These are phyloP conservation scores for Theileria equi DNA, from an alignment of 169 alveolate genomes.

Conservation along the genomic window DNA sequence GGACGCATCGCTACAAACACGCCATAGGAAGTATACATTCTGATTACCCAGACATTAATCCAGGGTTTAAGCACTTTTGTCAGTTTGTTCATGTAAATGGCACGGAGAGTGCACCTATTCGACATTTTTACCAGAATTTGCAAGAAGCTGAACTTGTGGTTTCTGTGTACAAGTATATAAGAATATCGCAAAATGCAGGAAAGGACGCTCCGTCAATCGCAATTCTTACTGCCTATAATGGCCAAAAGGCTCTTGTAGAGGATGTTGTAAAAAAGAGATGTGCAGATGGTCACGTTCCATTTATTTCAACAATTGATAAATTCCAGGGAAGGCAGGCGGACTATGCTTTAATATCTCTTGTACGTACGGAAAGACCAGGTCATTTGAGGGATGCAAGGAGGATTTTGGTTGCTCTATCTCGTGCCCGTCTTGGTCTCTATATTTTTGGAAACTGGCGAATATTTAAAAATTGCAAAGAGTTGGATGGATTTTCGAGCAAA, in stretches of 20 bases:
- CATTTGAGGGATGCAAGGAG: constrained; percentile 90
- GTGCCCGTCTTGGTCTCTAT: constrained; percentile 90
- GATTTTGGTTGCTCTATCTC: constrained; percentile 89
- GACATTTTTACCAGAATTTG: constrained; percentile 87
- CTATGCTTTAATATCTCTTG: constrained; percentile 85
- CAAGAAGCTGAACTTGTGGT: constrained; percentile 91
- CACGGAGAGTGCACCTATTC: constrained; percentile 86
- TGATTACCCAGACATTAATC: neutral
- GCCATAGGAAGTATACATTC: constrained; percentile 30
- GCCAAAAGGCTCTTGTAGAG: constrained; percentile 86
- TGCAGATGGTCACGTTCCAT: constrained; percentile 78
- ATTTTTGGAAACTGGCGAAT: constrained; percentile 75
- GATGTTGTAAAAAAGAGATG: constrained; percentile 80
- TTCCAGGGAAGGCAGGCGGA: constrained; percentile 91
- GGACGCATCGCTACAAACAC: constrained; percentile 80
- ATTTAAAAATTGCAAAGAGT: constrained; percentile 49
- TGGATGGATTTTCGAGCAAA: constrained; percentile 22
- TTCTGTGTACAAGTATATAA: constrained; percentile 88
- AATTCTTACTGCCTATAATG: constrained; percentile 88
- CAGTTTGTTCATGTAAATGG: constrained; percentile 80
- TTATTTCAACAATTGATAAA: constrained; percentile 83
- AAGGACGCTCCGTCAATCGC: constrained; percentile 79
- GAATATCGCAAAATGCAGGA: constrained; percentile 87
- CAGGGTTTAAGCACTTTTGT: constrained; percentile 76
- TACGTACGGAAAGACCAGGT: constrained; percentile 84